A percentile compares a stretch with the other conserved stretches of the same genome.
phyloP scores from a whole-genome alignment of 208 protist genomes.

The Crithidia expoeki region DNA sequence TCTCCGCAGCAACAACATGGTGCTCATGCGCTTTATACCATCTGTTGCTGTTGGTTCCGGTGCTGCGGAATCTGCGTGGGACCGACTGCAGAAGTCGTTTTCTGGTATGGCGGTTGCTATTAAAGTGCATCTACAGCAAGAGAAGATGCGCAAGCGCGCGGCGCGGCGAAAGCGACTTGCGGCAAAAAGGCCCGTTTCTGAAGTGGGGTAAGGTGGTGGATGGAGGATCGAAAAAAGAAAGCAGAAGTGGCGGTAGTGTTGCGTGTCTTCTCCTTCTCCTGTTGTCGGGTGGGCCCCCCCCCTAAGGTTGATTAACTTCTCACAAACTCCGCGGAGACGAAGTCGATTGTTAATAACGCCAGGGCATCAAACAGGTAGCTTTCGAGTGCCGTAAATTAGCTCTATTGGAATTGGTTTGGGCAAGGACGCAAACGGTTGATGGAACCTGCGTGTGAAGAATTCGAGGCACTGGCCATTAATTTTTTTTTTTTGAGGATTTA shows the following conservation, averaged over 20 bases:
- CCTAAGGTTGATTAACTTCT: neutral
- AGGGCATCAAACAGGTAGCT: too few species aligned
- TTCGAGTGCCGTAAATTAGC: too few species aligned
- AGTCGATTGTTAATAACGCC: too few species aligned
- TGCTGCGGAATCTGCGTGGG: constrained; percentile 2
- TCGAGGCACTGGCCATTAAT: too few species aligned
- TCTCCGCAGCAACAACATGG: constrained; percentile 75
- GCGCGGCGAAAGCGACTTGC: constrained; percentile 62
- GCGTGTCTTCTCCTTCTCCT: neutral
- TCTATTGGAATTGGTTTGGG: too few species aligned
- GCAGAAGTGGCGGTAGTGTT: neutral
- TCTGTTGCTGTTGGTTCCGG: neutral
- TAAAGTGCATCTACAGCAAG: constrained; percentile 47
- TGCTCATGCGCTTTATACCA: constrained; percentile 68
- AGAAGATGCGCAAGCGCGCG: constrained; percentile 59
- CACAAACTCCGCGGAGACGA: neutral
- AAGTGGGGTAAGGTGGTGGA: too few species aligned
- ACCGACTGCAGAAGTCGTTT: constrained; percentile 31
- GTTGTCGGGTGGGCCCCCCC: neutral
- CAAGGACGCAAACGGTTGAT: too few species aligned
- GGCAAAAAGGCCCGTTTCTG: constrained; percentile 33
- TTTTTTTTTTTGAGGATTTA: too few species aligned
- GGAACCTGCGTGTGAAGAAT: too few species aligned
- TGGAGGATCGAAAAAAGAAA: neutral
- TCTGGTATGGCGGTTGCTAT: constrained; percentile 46